These are phyloP conservation scores for Pharnaceum exiguum DNA, from an alignment of 148 eudicot genomes.

Conservation along the genomic window DNA sequence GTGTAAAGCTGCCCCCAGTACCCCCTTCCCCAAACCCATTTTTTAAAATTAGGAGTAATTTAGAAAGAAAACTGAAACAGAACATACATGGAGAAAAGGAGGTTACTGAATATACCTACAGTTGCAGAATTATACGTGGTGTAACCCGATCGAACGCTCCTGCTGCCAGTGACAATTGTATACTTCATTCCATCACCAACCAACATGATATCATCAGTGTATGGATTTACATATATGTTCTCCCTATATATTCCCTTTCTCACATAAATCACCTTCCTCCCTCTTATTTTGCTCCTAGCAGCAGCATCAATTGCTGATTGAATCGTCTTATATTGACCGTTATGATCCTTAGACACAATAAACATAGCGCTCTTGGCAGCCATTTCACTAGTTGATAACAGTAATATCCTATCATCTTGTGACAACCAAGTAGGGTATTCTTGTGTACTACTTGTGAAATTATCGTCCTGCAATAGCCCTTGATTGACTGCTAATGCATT, in stretches of 20 bases:
- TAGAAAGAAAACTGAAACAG: background rate
- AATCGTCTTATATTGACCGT: conserved; percentile 31
- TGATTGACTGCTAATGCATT: conserved; percentile 35
- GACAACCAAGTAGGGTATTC: conserved; percentile 33
- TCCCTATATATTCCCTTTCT: conserved; percentile 44
- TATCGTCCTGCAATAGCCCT: conserved; percentile 13
- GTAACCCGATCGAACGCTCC: conserved; percentile 50
- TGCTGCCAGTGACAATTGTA: conserved; percentile 51
- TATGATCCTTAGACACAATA: conserved; percentile 38
- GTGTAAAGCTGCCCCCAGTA: too few relatives aligned
- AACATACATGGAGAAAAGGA: background rate
- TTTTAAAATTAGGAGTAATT: too few relatives aligned
- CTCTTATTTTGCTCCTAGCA: conserved; percentile 17
- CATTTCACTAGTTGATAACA: conserved; percentile 15
- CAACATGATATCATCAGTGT: conserved; percentile 48
- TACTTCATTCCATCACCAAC: conserved; percentile 60
- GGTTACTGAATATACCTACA: conserved; percentile 36
- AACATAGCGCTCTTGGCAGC: conserved; percentile 17
- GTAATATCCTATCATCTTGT: conserved; percentile 18
- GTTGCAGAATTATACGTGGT: conserved; percentile 69
- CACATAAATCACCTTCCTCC: conserved; percentile 36
- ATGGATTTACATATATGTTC: conserved; percentile 29
- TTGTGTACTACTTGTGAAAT: background rate
- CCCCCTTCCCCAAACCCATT: too few relatives aligned
- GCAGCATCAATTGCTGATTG: conserved; percentile 48